Evolutionary conservation across 169 alveolate species (phyloP), one percentile per base, ranked within the genome.

Genomic region (Eimeria maxima): DNA sequence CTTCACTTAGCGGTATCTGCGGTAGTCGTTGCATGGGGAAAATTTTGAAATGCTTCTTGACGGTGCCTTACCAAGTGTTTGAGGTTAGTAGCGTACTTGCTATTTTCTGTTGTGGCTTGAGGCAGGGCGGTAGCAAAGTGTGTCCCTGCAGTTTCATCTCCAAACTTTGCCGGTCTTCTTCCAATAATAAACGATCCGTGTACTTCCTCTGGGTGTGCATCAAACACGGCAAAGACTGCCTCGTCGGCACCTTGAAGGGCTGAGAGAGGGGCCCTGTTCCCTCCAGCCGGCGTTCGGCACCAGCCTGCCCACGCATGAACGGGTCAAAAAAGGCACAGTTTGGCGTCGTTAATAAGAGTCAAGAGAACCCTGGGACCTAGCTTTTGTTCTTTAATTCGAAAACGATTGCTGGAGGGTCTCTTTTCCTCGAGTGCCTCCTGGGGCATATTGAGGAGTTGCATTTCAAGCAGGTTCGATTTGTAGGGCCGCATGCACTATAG

Each of bases 121-220:
- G n/a, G 69, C 69, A 60, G 84, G 16, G 45, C 84, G 24, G 45
- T 16, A 33, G n/a, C 29, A 45, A 27, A 3, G 0, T 29, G 53
- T 53, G 55, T 11, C 4, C 33, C 14, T 42, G 53, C 69, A 27
- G 24, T n/a, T 55, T 20, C 74, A 8, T 83, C 73, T 27, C 73
- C 91, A 53, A 83, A 83, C 47, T 38, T 83, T 50, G 74, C 91
- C 8, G 91, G 67, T 29, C 53, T 83, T n/a, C 73, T n/a, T 16
- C 91, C 91, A 47, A 53, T 53, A n/a, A 83, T 22, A 53, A 83
- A 83, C 5, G 91, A 47, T n/a, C 91, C 91, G 18, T 83, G 91
- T n/a, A 55, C 33, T 47, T 45, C 45, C 57, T 47, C 91, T 27
- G 74, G 24, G 27, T 83, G 24, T 53, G 91, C 91, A 42, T 83